Evolutionary conservation across 1,284 basidiomycete species (phyloP).

Genomic region (Wolfiporia cocos): DNA sequence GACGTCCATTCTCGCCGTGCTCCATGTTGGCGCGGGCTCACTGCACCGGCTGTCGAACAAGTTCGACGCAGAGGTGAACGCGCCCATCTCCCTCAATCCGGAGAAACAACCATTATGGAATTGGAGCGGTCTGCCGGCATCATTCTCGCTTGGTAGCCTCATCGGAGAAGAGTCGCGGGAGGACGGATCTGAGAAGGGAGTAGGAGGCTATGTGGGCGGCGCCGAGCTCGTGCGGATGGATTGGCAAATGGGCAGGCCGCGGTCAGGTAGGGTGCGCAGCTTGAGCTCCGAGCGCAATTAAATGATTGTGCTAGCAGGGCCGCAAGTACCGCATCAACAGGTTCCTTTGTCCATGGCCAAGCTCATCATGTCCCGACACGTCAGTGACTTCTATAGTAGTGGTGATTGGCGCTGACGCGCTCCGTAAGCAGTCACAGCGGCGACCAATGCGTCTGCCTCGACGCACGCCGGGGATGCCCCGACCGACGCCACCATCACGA

Average conservation of each 20-base stretch:
- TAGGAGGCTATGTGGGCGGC: constrained; percentile 18
- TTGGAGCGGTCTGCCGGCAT: constrained; percentile 23
- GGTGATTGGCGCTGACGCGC: background rate
- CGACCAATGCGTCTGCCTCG: constrained; percentile 21
- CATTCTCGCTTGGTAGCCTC: constrained; percentile 23
- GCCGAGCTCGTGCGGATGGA: constrained; percentile 25
- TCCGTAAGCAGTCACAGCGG: constrained; percentile 19
- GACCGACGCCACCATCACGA: constrained; percentile 22
- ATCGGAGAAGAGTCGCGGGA: constrained; percentile 23
- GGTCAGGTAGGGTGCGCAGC: constrained; percentile 16
- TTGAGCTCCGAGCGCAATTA: background rate
- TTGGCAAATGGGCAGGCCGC: constrained; percentile 21
- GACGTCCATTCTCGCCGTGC: constrained; percentile 26
- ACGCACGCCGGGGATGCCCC: constrained; percentile 20
- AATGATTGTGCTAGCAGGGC: constrained; percentile 1
- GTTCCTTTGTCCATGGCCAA: constrained; percentile 31
- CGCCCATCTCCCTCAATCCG: constrained; percentile 13
- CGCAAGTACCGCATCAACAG: constrained; percentile 13
- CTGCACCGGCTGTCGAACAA: constrained; percentile 22
- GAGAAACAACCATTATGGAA: constrained; percentile 23
- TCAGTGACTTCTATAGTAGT: constrained; percentile 16
- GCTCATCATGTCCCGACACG: constrained; percentile 31
- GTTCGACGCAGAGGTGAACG: constrained; percentile 18
- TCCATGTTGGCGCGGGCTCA: constrained; percentile 26
- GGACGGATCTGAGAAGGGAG: constrained; percentile 8